Base-by-base conservation (phyloP, 441 rosid genomes). In the Adansonia gregorii region DNA sequence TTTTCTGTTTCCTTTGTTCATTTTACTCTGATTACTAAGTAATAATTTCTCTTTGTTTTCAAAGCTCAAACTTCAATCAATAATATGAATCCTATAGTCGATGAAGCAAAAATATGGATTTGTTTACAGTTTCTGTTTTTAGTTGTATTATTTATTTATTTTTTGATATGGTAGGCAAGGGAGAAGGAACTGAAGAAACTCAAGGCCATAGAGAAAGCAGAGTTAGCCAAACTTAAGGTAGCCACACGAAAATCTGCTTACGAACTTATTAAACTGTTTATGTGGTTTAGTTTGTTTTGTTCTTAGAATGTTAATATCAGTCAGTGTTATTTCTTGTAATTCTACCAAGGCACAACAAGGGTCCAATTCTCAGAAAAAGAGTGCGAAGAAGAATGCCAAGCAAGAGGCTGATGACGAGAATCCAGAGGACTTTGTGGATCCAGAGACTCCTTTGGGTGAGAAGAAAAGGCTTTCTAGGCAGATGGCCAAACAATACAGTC, bases 111-210 rank as follows among this genome's bases (percentile, higher is more conserved):
- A 45, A 45, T 8, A 45, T 6, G 2, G 48, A 45, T 45, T 45
- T 45, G 48, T 45, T 45, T 45, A 45, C 45, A 41, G 45, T 35
- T 1, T 51, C 3, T 52, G 1, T 51, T 72, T 35, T 41, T 77
- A 17, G 11, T 1, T 31, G 9, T 81, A 58, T 8, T 49, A n/a
- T 27, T 7, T 60, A 43, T 49, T 20, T 71, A 8, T 35, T 35
- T 65, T 51, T 51, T 43, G 8, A 22, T 75, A 19, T 52, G 22
- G 20, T 82, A 93, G 98, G 94, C 93, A 10, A 88, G 70, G 79
- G 98, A 95, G 79, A 95, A 95, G 80, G 97, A 93, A 72, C 46
- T 92, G 83, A 94, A 91, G 93, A 94, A 90, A 75, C 93, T 73
- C 7, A 95, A 93, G 87, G 98, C 98, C 20, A 77, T 82, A 55